phyloP scores from a whole-genome alignment of 108 stramenopile genomes.

The Discostella pseudostelligera region DNA sequence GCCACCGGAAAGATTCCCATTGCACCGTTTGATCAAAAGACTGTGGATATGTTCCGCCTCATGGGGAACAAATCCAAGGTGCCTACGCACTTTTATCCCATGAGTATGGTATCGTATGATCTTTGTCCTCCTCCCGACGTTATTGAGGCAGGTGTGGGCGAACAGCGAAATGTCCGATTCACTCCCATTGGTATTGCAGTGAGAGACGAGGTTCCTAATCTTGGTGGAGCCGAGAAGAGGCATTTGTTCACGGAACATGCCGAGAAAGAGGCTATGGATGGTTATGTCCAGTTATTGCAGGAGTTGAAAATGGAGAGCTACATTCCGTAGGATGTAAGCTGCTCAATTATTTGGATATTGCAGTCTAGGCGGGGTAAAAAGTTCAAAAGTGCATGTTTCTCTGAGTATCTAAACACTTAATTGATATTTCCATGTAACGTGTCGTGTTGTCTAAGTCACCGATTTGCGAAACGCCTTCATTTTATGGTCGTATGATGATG shows the following conservation, averaged over 20 bases:
- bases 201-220: conserved; percentile 66
- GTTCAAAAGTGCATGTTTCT: no score
- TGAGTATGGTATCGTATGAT: conserved; percentile 94
- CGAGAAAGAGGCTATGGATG: conserved; percentile 47
- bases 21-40: conserved; percentile 92
- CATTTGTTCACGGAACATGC: conserved; percentile 69
- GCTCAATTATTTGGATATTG: no score
- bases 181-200: conserved; percentile 75
- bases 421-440: no score
- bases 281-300: conserved; percentile 58
- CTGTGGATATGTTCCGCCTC: conserved; percentile 94
- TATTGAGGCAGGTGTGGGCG: conserved; percentile 79
- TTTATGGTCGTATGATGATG: no score
- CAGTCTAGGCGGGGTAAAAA: no score
- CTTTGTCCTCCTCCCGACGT: conserved; percentile 94
- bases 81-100: conserved; percentile 91
- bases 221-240: conserved; percentile 71
- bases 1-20: conserved; percentile 79
- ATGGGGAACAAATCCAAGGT: conserved; percentile 88
- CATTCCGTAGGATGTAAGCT: conserved; percentile 9
- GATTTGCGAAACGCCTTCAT: no score
- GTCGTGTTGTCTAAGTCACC: no score
- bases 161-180: conserved; percentile 84
- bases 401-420: no score
- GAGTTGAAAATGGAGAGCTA: conserved; percentile 47